Conservation (phyloP, 129 eudicot genomes). For the Dittrichia graveolens region DNA sequence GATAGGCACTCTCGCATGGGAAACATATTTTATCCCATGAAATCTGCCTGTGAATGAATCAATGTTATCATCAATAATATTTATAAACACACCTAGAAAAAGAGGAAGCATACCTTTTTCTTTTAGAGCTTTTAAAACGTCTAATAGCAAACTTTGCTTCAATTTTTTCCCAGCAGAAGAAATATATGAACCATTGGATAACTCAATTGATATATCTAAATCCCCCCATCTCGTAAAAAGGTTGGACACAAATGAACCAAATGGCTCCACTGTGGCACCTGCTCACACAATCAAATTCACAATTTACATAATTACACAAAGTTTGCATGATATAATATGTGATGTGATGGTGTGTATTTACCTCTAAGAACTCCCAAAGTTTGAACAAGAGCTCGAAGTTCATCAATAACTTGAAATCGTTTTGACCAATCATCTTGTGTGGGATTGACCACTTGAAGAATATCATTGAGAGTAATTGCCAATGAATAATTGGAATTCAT, state of each 20-base stretch:
- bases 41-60: conserved; percentile 60
- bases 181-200: conserved; percentile 61
- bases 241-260: conserved; percentile 88
- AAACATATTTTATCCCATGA: conserved; percentile 55
- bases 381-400: conserved; percentile 53
- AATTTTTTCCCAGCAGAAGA: conserved; percentile 60
- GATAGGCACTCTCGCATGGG: conserved; percentile 84
- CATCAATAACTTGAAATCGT: conserved; percentile 58
- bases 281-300: conserved; percentile 27
- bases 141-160: conserved; percentile 63
- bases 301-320: conserved; percentile 15
- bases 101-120: conserved; percentile 50
- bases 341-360: conserved; percentile 24
- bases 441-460: conserved; percentile 68
- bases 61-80: neutral
- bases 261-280: conserved; percentile 97
- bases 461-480: conserved; percentile 53
- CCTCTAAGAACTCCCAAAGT: conserved; percentile 76
- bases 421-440: conserved; percentile 61
- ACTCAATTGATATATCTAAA: conserved; percentile 83
- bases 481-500: conserved; percentile 55
- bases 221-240: conserved; percentile 97
- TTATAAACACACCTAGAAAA: conserved; percentile 1
- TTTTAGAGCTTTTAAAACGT: conserved; percentile 62
- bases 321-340: conserved; percentile 2